Base-by-base conservation (phyloP, 169 alveolate species). In the Cryptosporidium bovis region DNA sequence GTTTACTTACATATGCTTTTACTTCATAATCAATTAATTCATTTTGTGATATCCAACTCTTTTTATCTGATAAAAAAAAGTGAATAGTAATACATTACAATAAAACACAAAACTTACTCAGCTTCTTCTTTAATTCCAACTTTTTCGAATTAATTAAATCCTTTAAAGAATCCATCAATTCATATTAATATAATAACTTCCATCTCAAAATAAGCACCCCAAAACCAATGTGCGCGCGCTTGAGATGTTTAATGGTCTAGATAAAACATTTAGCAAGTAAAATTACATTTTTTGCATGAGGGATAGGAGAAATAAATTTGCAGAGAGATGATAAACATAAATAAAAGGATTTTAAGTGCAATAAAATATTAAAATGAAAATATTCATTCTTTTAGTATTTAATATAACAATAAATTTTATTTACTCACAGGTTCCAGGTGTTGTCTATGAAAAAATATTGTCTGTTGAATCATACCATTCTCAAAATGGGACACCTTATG, bases 401-500 rank as follows among this genome's bases (percentile, higher is more conserved):
- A 62, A 20, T 1, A 20, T 27, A 24, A 29, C 18, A 33, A 2
- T 24, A 6, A 27, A 27, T 15, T 62, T 20, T 27, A 62, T 27
- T 6, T 6, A 62, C 33, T 2, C 46, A 6, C 46, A 27, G 33
- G 44, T 62, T 20, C 67, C n/a, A 15, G 67, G 67, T 24, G 46
- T 2, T 20, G 33, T 27, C 18, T 77, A 77, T 36, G 77, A 56
- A 36, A 62, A 77, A 16, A 60, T 56, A 34, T 40, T 31, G 5
- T 40, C 48, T 6, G 71, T 77, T 36, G 87, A 77, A 44, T 46
- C 87, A 40, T 58, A 77, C 48, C 64, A 58, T 24, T 65, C 87
- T 10, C 87, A 77, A 60, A 60, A 56, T 48, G 87, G 87, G 18
- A 33, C 87, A 56, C 77, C 87, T n/a, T 77, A 77, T 77, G 87